Base-by-base conservation (phyloP, 225 moss, liverwort and hornwort genomes). In the Sphagnum contortum region DNA sequence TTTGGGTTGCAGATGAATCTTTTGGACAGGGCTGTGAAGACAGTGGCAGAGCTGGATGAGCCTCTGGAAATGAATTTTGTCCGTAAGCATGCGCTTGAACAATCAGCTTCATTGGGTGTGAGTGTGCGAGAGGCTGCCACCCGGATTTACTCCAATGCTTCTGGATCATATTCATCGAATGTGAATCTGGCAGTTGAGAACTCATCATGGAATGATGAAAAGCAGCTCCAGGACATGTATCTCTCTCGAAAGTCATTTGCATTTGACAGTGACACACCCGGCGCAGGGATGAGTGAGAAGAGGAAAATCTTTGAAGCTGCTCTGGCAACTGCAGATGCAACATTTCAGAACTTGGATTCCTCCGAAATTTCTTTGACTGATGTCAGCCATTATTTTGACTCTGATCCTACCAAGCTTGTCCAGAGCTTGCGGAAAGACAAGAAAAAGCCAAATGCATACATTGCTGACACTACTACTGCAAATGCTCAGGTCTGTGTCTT, bases 211-310 rank as follows among this genome's bases (percentile, higher is more conserved):
- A 98, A 98, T 47, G 86, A 98, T 57, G 96, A 98, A 75, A 93
- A 98, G 73, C 96, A 98, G 64, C 75, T 98, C 53, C 96, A 98
- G 74, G 96, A 98, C 64, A 98, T 98, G 96, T 98, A 98, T 48
- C 69, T 98, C 48, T 93, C 93, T 3, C 76, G 96, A 48, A 98
- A 98, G 68, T 98, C 96, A 0, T 98, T 93, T 64, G 96, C 96
- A 59, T 98, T 98, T 57, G 93, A 98, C 71, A 93, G 93, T 46
- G 96, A 98, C 65, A 89, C 81, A 9, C 96, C 96, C 0, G 96
- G 96, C 6, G 81, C 93, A 3, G 96, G 96, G 5, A 98, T 98
- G 96, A 85, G 80, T 48, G 96, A 98, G 76, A 93, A 98, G 66
- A 73, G 96, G 49, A 75, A 93, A 70, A 91, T 98, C 49, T 98